Base-by-base conservation (phyloP, 768 basidiomycete species). In the Sutorius australiensis region DNA sequence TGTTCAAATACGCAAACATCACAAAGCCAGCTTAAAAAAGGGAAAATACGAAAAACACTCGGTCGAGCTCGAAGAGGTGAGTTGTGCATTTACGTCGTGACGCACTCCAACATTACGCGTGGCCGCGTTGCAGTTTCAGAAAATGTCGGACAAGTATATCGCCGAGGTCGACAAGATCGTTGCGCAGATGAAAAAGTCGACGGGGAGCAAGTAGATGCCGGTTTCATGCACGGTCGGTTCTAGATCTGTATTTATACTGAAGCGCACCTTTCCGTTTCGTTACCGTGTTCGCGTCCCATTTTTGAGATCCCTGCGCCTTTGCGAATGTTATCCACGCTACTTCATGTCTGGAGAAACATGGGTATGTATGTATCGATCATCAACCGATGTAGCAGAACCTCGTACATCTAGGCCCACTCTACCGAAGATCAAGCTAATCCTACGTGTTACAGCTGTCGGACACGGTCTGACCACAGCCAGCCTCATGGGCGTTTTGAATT, bases 1-100 rank as follows among this genome's bases (percentile, higher is more conserved):
- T 10, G 77, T 83, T 14, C 88, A 89, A 56, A 76, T 92, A 17
- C 84, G 91, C 39, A 84, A 85, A 57, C 77, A 80, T n/a, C 83
- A 85, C 52, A 78, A 84, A 46, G 69, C 78, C 0, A 82, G 83
- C 60, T 50, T 87, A 31, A 91, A 89, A 65, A 81, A 79, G 45
- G 83, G 85, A 33, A 83, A 82, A 61, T 86, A 80, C 58, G 77
- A 74, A 49, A 90, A 88, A 60, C 84, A 79, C 59, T 84, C 86
- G 0, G 61, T 82, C 9, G 88, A 88, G 54, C 47, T 83, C n/a
- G 80, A 87, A 36, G 86, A 87, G 74, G 91, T 50, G 14, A 28
- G 48, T 31, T 13, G 2, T 27, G 3, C 24, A 10, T 34, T 1
- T 34, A 3, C 17, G 12, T 21, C 28, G 5, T 48, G 36, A 39